Base-by-base conservation (phyloP, 106 monocot species). In the Xerophyta viscosa region DNA sequence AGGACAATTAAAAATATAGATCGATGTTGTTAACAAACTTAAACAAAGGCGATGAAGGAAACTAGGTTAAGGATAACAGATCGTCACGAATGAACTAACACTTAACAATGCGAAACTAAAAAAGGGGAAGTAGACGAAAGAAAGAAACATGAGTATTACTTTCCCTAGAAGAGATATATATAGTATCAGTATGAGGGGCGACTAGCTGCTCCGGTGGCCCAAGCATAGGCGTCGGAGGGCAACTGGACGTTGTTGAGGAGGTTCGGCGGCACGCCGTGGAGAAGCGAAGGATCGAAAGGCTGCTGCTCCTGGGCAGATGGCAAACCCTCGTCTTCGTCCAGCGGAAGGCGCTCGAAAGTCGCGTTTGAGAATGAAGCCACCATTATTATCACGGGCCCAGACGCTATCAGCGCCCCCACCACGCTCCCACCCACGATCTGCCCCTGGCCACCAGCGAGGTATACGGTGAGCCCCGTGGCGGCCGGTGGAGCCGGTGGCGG, bases 221-320 rank as follows among this genome's bases (percentile, higher is more conserved):
- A 67, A 17, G 57, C 58, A 47, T 67, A 67, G n/a, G 67, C 47
- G 12, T 67, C 67, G 6, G 57, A 25, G 1, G 58, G 48, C 57
- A 67, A 50, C 50, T 67, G 67, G 20, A 67, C 67, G 41, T 41
- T 67, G 20, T 57, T 66, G 3, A 66, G 27, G 20, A 66, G 56
- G 25, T 57, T 66, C 21, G 66, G 66, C 14, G 56, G 57, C 48
- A 67, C 28, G 0, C 67, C 67, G 26, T 33, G 58, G 41, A 48
- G 57, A 10, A 57, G 36, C n/a, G 46, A 36, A 15, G 39, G 8
- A 26, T 67, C 47, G 14, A 57, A 45, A 39, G 39, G 39, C 23
- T 67, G 57, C 17, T 31, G 50, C 48, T 18, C 46, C 29, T 18
- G 33, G 66, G 19, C 66, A n/a, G 39, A 24, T 11, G 46, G 46